These are phyloP conservation scores for Bipolaris bicolor DNA, from an alignment of 2,329 filamentous ascomycete genomes.

Conservation along the genomic window DNA sequence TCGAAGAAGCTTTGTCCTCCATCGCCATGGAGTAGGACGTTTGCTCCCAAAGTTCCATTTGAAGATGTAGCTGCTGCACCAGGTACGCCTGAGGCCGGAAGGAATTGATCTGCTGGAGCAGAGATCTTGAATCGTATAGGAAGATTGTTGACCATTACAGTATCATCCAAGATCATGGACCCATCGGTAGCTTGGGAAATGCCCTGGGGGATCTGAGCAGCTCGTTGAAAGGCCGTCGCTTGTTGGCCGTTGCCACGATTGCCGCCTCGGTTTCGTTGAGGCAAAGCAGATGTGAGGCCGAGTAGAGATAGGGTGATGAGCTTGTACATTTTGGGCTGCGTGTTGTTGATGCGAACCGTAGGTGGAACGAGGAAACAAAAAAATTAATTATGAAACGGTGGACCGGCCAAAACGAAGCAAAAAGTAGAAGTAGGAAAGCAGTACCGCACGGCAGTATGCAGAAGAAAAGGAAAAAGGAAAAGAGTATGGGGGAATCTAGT, in stretches of 20 bases:
- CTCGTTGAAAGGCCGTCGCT: constrained; percentile 43
- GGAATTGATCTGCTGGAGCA: constrained; percentile 62
- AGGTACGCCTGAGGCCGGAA: constrained; percentile 56
- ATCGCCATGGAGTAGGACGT: constrained; percentile 66
- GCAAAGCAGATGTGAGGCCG: constrained; percentile 29
- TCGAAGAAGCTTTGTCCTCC: constrained; percentile 66
- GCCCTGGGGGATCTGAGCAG: constrained; percentile 44
- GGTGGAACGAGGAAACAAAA: constrained; percentile 9
- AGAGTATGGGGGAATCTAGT: neutral
- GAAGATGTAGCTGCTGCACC: constrained; percentile 51
- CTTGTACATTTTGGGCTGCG: constrained; percentile 16
- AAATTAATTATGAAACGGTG: constrained; percentile 27
- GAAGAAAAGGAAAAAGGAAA: constrained; percentile 8
- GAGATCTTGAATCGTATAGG: constrained; percentile 63
- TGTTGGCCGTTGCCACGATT: constrained; percentile 6
- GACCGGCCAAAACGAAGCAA: constrained; percentile 32
- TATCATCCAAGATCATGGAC: constrained; percentile 62
- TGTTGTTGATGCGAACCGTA: neutral
- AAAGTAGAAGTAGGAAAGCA: neutral
- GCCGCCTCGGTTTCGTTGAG: constrained; percentile 29
- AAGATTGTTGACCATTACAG: constrained; percentile 61
- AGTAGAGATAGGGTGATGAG: constrained; percentile 26
- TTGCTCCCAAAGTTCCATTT: constrained; percentile 53
- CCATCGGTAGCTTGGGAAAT: constrained; percentile 59
- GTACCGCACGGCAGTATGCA: constrained; percentile 16